Evolutionary conservation across 1,139 yeast genomes (phyloP).

Genomic region (Lodderomyces metapsilosis): DNA sequence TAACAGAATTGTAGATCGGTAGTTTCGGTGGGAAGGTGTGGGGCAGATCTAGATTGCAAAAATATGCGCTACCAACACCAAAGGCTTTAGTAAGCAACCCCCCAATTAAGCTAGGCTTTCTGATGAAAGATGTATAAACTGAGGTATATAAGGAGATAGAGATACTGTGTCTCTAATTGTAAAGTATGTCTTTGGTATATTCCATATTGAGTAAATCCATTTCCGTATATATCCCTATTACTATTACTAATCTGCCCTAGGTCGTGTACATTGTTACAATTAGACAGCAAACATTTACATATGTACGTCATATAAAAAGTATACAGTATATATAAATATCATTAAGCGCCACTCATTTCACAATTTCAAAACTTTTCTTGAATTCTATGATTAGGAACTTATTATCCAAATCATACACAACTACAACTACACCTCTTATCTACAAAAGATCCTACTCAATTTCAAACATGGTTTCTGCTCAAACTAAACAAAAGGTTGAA

Average conservation of each 20-base stretch:
- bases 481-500: constrained; percentile 57
- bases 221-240: neutral
- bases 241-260: neutral
- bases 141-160: too few species aligned
- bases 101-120: too few species aligned
- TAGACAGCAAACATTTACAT: neutral
- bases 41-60: neutral
- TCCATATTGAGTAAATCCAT: too few species aligned
- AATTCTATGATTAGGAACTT: constrained; percentile 5
- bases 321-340: neutral
- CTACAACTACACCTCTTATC: constrained; percentile 6
- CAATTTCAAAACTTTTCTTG: neutral
- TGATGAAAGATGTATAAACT: too few species aligned
- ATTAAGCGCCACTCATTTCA: neutral
- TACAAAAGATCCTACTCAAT: constrained; percentile 7
- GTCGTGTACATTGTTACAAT: neutral
- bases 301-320: too few species aligned
- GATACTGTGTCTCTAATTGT: too few species aligned
- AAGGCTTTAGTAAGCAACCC: neutral
- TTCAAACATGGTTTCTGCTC: constrained; percentile 43
- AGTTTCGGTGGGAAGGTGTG: too few species aligned
- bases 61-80: neutral
- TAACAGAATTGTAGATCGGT: too few species aligned
- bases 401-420: neutral
- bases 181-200: too few species aligned